Base-by-base conservation (phyloP, 148 eudicot genomes). In the Rhododendron mucronatum region DNA sequence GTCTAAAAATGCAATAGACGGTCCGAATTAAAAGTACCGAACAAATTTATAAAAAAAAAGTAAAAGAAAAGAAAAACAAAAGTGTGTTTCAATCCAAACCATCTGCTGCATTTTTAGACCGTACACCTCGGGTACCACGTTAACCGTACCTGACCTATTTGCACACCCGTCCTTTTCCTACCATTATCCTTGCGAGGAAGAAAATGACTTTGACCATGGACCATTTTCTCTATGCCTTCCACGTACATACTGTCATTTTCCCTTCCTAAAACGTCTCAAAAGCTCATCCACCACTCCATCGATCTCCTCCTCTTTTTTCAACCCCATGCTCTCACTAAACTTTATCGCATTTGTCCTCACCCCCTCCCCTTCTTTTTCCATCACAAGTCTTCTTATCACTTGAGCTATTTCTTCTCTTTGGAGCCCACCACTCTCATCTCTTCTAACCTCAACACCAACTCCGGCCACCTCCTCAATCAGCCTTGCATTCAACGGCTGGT, bases 401-500 rank as follows among this genome's bases (percentile, higher is more conserved):
- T 37, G 45, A 6, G 73, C 89, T 3, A 88, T 35, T 35, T 81
- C 78, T 35, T 84, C 91, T 55, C 87, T 55, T 1, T 50, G 16
- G 37, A 90, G 39, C 86, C 67, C 81, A 83, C 85, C 75, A 30
- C 83, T 57, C 16, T 48, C 85, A 18, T 76, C 85, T 67, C 85
- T 88, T 39, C 3, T 48, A 1, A 77, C 90, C 80, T 84, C 88
- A 33, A 84, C 79, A n/a, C 89, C 90, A 6, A 86, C 74, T 5
- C 90, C 88, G 20, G 88, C 88, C 20, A 84, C n/a, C 63, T 73
- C 88, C 73, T 53, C 90, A 61, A 86, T 85, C 69, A 90, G 8
- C 30, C 80, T 73, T 11, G 85, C 82, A 88, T 88, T 90, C 50
- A 90, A 2, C 2, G 89, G 89, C 84, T 90, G 91, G 23, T 90